These are phyloP conservation scores for Klebsormidium nitens DNA, from an alignment of 139 green algal genomes.

Conservation along the genomic window DNA sequence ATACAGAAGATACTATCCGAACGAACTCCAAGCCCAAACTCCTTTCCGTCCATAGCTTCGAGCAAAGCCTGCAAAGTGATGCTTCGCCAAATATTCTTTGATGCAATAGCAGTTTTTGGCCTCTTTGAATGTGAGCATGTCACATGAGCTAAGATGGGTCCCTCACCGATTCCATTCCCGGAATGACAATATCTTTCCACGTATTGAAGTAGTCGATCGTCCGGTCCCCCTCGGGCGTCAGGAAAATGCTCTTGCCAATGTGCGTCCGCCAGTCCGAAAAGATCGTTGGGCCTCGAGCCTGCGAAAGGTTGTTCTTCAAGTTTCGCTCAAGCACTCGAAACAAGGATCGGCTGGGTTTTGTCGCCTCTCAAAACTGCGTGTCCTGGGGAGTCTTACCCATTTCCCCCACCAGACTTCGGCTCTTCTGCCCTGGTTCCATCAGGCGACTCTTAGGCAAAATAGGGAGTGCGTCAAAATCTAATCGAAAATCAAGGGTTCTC, in stretches of 20 bases:
- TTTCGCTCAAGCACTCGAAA: neutral
- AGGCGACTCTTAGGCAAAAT: too few species aligned
- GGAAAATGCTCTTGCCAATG: conserved; percentile 34
- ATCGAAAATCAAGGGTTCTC: too few species aligned
- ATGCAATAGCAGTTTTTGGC: too few species aligned
- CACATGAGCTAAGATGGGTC: neutral
- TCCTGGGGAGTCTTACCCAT: neutral
- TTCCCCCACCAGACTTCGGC: neutral
- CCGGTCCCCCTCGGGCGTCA: conserved; percentile 43
- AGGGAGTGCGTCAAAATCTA: too few species aligned
- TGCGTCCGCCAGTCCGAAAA: conserved; percentile 41
- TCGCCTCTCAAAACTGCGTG: neutral
- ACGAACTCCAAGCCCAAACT: too few species aligned
- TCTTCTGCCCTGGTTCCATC: too few species aligned
- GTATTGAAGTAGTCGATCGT: conserved; percentile 42
- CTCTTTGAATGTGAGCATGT: too few species aligned
- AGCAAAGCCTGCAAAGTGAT: too few species aligned
- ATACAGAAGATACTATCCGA: too few species aligned
- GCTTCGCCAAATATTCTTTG: too few species aligned
- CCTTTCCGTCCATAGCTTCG: too few species aligned
- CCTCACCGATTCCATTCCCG: conserved; percentile 26
- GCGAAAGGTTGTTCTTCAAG: neutral
- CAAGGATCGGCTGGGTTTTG: neutral
- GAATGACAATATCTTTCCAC: conserved; percentile 47
- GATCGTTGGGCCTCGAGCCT: conserved; percentile 36